Evolutionary conservation across 2,329 filamentous ascomycete genomes (phyloP).

Genomic region (Colletotrichum tanaceti): DNA sequence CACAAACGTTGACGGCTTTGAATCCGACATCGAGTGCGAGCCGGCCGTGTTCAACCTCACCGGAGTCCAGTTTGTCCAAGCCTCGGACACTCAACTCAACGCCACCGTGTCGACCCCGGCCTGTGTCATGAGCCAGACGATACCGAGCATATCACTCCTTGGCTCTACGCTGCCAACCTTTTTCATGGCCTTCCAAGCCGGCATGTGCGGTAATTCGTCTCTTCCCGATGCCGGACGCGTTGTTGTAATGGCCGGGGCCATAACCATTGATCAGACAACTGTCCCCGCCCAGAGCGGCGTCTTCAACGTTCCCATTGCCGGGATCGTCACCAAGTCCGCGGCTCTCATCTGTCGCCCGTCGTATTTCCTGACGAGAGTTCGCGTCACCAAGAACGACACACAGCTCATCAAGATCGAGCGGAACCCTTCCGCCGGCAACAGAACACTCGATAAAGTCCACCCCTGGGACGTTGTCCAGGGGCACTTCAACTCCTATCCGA

Average conservation of each 20-base stretch:
- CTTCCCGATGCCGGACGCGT: constrained; percentile 43
- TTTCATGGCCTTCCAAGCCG: constrained; percentile 43
- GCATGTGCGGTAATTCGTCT: constrained; percentile 42
- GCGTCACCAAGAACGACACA: constrained; percentile 44
- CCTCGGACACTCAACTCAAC: constrained; percentile 45
- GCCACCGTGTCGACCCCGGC: constrained; percentile 45
- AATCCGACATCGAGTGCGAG: constrained; percentile 49
- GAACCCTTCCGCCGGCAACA: constrained; percentile 9
- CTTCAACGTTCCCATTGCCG: constrained; percentile 39
- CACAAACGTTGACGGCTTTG: constrained; percentile 52
- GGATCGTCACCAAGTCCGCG: constrained; percentile 43
- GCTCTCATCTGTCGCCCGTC: constrained; percentile 46
- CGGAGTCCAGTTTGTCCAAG: constrained; percentile 42
- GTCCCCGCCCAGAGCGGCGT: constrained; percentile 12
- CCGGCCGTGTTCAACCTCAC: constrained; percentile 45
- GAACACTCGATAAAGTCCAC: constrained; percentile 42
- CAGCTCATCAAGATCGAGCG: constrained; percentile 41
- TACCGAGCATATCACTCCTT: constrained; percentile 41
- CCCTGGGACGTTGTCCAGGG: constrained; percentile 45
- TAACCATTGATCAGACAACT: constrained; percentile 38
- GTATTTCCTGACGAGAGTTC: constrained; percentile 44
- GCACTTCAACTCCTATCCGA: constrained; percentile 43
- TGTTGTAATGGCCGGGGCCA: constrained; percentile 43
- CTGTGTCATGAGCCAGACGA: constrained; percentile 41
- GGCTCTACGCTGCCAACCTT: constrained; percentile 37